phyloP scores from a whole-genome alignment of 139 green algal genomes.

The Tetraselmis chui region DNA sequence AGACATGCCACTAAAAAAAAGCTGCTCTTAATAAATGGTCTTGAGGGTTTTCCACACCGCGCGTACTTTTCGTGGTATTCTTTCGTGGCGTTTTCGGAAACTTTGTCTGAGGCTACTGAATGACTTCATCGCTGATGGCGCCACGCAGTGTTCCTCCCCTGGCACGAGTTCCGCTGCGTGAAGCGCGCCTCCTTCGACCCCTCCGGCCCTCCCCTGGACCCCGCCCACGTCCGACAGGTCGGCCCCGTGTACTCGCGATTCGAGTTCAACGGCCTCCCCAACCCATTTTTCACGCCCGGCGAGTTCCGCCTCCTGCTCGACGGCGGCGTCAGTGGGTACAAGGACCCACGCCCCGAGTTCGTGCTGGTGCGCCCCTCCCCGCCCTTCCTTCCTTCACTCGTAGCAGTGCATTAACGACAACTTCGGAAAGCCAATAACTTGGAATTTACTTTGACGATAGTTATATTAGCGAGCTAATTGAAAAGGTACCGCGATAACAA shows the following conservation, averaged over 20 bases:
- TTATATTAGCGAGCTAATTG: too few species aligned
- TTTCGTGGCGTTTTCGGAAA: too few species aligned
- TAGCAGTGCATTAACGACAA: too few species aligned
- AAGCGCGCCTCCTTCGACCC: conserved; percentile 55
- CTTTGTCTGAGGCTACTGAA: too few species aligned
- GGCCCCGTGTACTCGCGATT: conserved; percentile 66
- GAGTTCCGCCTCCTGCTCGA: conserved; percentile 56
- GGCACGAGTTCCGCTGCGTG: conserved; percentile 79
- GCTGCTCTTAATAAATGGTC: too few species aligned
- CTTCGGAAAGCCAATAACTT: too few species aligned
- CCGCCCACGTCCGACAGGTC: conserved; percentile 51
- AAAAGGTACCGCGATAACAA: too few species aligned
- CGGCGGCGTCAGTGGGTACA: conserved; percentile 58
- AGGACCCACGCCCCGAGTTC: conserved; percentile 43
- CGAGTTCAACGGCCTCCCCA: conserved; percentile 68
- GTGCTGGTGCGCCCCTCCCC: conserved; percentile 35
- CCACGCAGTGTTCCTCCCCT: conserved; percentile 60
- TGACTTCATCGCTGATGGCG: conserved; percentile 44
- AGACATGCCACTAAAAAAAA: too few species aligned
- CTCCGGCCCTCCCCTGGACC: conserved; percentile 46
- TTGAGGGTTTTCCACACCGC: too few species aligned
- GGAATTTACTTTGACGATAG: too few species aligned
- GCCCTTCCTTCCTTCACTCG: too few species aligned
- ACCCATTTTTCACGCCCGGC: conserved; percentile 42
- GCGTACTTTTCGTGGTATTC: too few species aligned